These are phyloP conservation scores for Pseudocercospora macadamiae DNA, from an alignment of 2,329 filamentous ascomycete species.

Conservation along the genomic window DNA sequence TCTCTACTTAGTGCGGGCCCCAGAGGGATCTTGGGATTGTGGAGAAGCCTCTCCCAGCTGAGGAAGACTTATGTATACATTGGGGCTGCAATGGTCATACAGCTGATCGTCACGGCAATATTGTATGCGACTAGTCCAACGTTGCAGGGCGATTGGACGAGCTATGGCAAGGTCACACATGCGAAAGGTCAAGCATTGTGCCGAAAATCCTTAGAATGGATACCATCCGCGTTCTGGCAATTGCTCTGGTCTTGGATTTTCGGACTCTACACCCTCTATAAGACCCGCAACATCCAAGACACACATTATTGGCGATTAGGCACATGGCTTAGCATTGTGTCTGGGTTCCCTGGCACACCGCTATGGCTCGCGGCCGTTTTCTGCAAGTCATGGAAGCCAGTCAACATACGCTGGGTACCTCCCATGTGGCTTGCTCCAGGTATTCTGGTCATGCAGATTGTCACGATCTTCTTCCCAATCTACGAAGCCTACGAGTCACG, in stretches of 20 bases:
- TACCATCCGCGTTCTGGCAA: constrained; percentile 67
- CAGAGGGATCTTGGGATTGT: constrained; percentile 41
- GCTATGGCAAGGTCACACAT: constrained; percentile 26
- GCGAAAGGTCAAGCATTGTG: constrained; percentile 31
- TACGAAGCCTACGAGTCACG: constrained; percentile 55
- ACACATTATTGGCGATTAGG: constrained; percentile 69
- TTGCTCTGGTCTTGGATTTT: constrained; percentile 65
- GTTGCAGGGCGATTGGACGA: constrained; percentile 31
- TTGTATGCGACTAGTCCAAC: constrained; percentile 24
- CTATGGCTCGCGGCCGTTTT: constrained; percentile 66
- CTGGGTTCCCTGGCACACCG: constrained; percentile 63
- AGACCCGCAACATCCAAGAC: constrained; percentile 63
- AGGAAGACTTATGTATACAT: constrained; percentile 56
- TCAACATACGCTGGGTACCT: constrained; percentile 60
- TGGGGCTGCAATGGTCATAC: constrained; percentile 57
- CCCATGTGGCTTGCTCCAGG: constrained; percentile 65
- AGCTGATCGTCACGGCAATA: constrained; percentile 30
- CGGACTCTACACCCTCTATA: constrained; percentile 64
- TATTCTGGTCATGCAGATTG: constrained; percentile 65
- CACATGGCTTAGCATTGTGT: constrained; percentile 57
- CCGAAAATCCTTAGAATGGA: constrained; percentile 57
- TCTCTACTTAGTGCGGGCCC: not conserved
- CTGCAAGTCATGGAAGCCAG: constrained; percentile 50
- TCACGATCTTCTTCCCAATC: constrained; percentile 66
- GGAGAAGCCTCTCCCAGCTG: constrained; percentile 45